Evolutionary conservation across 345 rosid species (phyloP).

Genomic region (Xanthoceras sorbifolium): DNA sequence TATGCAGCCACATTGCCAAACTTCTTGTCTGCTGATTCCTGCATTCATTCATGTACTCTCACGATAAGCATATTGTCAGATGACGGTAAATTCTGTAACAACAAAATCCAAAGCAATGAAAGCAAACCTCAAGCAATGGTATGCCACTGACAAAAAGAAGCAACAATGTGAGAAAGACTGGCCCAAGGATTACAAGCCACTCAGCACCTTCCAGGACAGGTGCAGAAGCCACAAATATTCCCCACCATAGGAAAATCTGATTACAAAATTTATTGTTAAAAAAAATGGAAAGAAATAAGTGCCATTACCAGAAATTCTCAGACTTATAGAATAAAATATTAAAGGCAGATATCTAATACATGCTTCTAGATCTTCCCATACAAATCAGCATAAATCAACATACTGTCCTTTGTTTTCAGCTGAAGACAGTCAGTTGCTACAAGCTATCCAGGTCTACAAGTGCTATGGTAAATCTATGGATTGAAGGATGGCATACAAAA

Average conservation of each 20-base stretch:
- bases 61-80: background rate
- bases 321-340: background rate
- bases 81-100: background rate
- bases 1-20: constrained; percentile 65
- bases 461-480: background rate
- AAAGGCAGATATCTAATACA: background rate
- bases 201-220: constrained; percentile 76
- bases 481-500: background rate
- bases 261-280: constrained; percentile 5
- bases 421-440: background rate
- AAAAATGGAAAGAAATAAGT: too few species aligned
- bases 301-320: background rate
- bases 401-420: background rate
- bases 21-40: constrained; percentile 88
- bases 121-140: constrained; percentile 87
- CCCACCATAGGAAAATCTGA: constrained; percentile 96
- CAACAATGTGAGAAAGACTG: constrained; percentile 74
- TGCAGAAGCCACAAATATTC: constrained; percentile 69
- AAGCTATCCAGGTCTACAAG: background rate
- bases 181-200: constrained; percentile 86
- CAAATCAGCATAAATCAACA: background rate
- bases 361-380: background rate
- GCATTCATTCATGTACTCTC: constrained; percentile 21
- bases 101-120: constrained; percentile 5
- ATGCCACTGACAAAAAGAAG: constrained; percentile 90